Base-by-base conservation (phyloP, 352 stramenopile species). In the Phytophthora kernoviae region DNA sequence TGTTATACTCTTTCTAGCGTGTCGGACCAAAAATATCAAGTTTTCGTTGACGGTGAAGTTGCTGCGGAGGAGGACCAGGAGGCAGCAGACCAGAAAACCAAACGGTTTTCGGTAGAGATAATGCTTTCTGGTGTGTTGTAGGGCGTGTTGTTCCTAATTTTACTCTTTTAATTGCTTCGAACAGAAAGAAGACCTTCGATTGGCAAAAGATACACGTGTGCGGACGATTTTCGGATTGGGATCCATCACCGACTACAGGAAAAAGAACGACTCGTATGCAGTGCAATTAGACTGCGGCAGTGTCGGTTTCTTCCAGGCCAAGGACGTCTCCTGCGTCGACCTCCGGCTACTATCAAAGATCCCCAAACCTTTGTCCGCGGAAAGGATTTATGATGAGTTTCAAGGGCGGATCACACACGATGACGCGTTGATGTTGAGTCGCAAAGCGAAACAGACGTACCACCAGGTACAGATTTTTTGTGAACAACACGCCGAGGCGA, bases 361-460 rank as follows among this genome's bases (percentile, higher is more conserved):
- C 20, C 83, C 85, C 26, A 88, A 87, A 36, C 85, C 85, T 26
- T 61, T 93, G 17, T 87, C 72, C 24, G 73, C 77, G 0, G 81
- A 90, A 20, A 68, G 70, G 34, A 91, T 94, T 30, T 84, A 75
- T 27, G 37, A 73, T 9, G 70, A 93, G 49, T 91, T 93, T 36
- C 69, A 92, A 33, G 81, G 83, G 15, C 73, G 79, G 17, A 79
- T 94, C 54, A 79, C 75, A 14, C 66, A 22, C 12, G 80, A 90
- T 11, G 83, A 94, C 30, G 84, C 84, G 5, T 24, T 66, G 4
- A 43, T 79, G 58, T 56, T 94, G 18, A 79, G 76, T 30, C 56
- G 48, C 18, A 84, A 84, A 27, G 79, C 78, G 0, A 68, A 85
- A 33, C 63, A 78, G 20, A 75, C 79, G 34, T 91, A 93, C 47